Conservation (phyloP, 345 rosid species). For the Brassica incana region DNA sequence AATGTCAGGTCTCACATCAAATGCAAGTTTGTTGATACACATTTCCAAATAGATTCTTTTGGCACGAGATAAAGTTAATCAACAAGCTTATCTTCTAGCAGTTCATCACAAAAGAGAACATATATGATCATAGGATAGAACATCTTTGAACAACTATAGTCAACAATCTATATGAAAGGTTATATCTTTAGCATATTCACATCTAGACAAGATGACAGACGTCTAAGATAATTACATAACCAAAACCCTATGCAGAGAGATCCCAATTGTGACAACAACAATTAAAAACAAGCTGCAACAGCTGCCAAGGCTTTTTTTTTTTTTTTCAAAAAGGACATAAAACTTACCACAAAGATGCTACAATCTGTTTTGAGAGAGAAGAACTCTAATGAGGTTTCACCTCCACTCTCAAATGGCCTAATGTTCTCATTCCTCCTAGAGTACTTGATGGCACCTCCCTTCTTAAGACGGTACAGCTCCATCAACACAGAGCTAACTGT, state of each 20-base stretch:
- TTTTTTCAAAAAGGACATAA: background rate
- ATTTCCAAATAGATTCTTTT: background rate
- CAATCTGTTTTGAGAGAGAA: constrained; percentile 92
- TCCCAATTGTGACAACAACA: background rate
- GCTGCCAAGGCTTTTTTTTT: background rate
- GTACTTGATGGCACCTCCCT: constrained; percentile 65
- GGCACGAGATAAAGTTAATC: background rate
- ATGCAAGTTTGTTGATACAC: background rate
- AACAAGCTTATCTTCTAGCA: background rate
- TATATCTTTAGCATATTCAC: background rate
- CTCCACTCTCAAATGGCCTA: constrained; percentile 92
- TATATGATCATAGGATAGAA: background rate
- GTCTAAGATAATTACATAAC: background rate
- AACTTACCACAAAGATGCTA: constrained; percentile 80
- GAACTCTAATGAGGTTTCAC: constrained; percentile 90
- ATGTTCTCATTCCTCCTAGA: constrained; percentile 90
- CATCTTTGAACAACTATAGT: background rate
- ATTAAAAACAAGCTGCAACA: background rate
- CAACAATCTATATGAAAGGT: background rate
- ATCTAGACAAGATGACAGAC: background rate
- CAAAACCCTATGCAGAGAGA: background rate
- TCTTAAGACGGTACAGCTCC: constrained; percentile 75
- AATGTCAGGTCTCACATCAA: background rate
- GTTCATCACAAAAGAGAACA: no score
- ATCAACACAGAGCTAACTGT: constrained; percentile 63